Percentiles rank a stretch among this genome's conserved stretches.
Conservation (phyloP, 352 stramenopile genomes). For the Lagenidium giganteum region DNA sequence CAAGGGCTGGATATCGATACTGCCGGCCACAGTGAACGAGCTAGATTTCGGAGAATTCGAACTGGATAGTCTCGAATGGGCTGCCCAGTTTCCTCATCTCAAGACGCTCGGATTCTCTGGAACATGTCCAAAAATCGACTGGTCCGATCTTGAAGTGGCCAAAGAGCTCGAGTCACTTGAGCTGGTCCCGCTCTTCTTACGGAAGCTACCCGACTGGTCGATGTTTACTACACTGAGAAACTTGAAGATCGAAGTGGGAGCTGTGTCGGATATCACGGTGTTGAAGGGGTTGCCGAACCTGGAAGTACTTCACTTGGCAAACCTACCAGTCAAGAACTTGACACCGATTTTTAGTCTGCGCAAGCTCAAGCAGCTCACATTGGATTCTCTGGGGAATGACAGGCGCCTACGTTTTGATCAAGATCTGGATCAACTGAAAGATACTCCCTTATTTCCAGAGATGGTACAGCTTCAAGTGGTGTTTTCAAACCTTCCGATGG, state of each 20-base stretch:
- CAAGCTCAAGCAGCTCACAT: constrained; percentile 2
- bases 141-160: too few species aligned
- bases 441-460: not conserved
- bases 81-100: constrained; percentile 1
- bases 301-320: constrained; percentile 1
- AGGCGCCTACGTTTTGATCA: too few species aligned
- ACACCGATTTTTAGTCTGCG: constrained; percentile 3
- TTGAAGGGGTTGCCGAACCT: constrained; percentile 1
- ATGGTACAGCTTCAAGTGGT: constrained; percentile 9
- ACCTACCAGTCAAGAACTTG: constrained; percentile 3
- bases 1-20: too few species aligned
- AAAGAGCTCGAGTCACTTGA: too few species aligned
- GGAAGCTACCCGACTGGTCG: too few species aligned
- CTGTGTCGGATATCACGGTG: constrained; percentile 3
- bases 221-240: too few species aligned
- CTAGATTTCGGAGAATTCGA: too few species aligned
- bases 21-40: too few species aligned
- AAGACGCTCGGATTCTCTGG: constrained; percentile 7
- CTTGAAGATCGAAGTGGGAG: too few species aligned
- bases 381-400: constrained; percentile 11
- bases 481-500: constrained; percentile 1
- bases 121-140: not conserved
- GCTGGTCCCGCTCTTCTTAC: too few species aligned
- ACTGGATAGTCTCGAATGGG: too few species aligned
- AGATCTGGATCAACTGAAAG: too few species aligned